Base-by-base conservation (phyloP, 768 basidiomycete species). In the Lactarius hengduanensis region DNA sequence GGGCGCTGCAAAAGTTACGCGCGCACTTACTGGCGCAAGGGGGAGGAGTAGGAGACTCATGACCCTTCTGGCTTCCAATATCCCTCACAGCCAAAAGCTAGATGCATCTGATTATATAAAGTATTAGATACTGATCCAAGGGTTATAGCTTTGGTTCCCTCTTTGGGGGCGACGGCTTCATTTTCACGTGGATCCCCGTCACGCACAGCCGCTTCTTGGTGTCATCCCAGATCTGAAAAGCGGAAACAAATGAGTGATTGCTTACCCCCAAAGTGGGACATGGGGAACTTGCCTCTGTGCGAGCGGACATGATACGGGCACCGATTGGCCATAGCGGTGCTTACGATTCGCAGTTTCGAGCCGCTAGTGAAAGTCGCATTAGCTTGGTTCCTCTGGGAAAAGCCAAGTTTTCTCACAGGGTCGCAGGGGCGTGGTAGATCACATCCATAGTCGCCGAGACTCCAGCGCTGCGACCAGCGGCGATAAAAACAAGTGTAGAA, bases 1-100 rank as follows among this genome's bases (percentile, higher is more conserved):
- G 83, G 26, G 89, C 89, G 0, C 74, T 90, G 59, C 84, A 81
- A 63, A 85, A 85, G 71, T 76, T 90, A 43, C 79, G 81, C 61
- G 71, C 72, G 6, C 81, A 80, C 71, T 74, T 87, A 32, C 70
- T 70, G 59, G 67, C 10, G 65, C 72, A 22, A 53, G 68, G 50
- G 50, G 50, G 5, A 50, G 22, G 13, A 2, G 50, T 13, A 50
- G 50, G 22, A 13, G n/a, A 10, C n/a, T 11, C 50, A 26, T 50
- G 6, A 26, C 30, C 50, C 5, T 13, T 47, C 50, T 50, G 50
- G 13, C 22, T 7, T n/a, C 11, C 22, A 13, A 50, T 50, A 50
- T 22, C n/a, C 4, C 4, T 11, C n/a, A 47, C 9, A 47, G 45
- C 22, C n/a, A 50, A 50, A 7, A 18, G 3, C n/a, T 18, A 47